Base-by-base conservation (phyloP, 2,329 filamentous ascomycete species). In the Ceratocystis cubensis region DNA sequence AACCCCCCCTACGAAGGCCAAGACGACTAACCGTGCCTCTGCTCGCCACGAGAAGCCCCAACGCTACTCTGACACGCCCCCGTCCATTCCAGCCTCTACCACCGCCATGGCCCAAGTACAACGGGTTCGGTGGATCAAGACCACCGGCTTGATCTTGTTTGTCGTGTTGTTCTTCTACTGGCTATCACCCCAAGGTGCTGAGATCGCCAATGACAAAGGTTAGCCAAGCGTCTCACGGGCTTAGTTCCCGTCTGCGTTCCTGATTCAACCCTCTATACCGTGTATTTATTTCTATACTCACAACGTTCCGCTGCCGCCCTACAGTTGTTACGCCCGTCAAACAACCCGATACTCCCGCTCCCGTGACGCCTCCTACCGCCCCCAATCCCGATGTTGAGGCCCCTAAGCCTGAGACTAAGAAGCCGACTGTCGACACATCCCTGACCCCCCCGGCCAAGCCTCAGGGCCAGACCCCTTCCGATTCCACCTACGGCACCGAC, bases 41-140 rank as follows among this genome's bases (percentile, higher is more conserved):
- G 84, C 87, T 73, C 83, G 82, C 69, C 76, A 83, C 82, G 84
- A 87, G 76, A 87, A 87, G 73, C 80, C 81, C 72, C 82, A 78
- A 72, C 82, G 84, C 72, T 87, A 87, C 77, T 50, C 50, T 41
- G 48, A n/a, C 63, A 76, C 77, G 71, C 75, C 77, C 71, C 76
- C 78, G 70, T 48, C 41, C 76, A 78, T 71, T 73, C 75, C 72
- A 77, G 77, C 72, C 75, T 80, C 57, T 22, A 10, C 62, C 13
- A 6, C 57, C 63, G 50, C 79, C 75, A 83, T 84, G 79, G 81
- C 83, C 69, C 84, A 86, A 77, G 81, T 83, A 73, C 84, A 86
- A 78, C 82, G 81, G 75, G 79, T 83, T 70, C 82, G 85, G 74
- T 87, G 84, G 80, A 74, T 86, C 71, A 87, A 86, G 78, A 85